A percentile compares a stretch with the other conserved stretches of the same genome.
Evolutionary conservation across 1,284 basidiomycete genomes (phyloP).

Genomic region (Sporisorium exsertum): DNA sequence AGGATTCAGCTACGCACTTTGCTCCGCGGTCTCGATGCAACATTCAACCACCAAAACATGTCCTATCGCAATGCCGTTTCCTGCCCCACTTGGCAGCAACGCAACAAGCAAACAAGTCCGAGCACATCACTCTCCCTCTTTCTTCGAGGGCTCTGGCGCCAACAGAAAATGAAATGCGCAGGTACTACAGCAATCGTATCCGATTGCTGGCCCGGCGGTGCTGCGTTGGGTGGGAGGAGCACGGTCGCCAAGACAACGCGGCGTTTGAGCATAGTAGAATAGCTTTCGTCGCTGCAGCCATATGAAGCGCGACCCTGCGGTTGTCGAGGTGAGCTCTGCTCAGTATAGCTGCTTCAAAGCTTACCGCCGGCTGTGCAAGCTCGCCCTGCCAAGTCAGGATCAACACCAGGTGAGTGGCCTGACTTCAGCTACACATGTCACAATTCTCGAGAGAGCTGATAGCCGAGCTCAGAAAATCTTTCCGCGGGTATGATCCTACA

Average conservation of each 20-base stretch:
- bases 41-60: too few species aligned
- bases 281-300: slow-evolving; percentile 28
- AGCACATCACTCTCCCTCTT: too few species aligned
- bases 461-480: background rate
- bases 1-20: slow-evolving; percentile 4
- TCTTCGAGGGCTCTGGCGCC: background rate
- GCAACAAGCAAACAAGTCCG: background rate
- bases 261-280: slow-evolving; percentile 1
- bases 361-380: background rate
- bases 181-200: background rate
- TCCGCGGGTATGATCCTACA: background rate
- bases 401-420: background rate
- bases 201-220: background rate
- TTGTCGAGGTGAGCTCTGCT: background rate
- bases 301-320: slow-evolving; percentile 6
- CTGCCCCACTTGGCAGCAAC: background rate
- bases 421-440: background rate
- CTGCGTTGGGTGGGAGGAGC: background rate
- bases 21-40: background rate
- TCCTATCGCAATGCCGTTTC: background rate
- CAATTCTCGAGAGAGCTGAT: too few species aligned
- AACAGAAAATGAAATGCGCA: background rate
- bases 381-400: background rate
- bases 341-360: background rate
- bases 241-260: background rate